Evolutionary conservation across 2,329 filamentous ascomycete species (phyloP).

Genomic region (Polychaeton citri): DNA sequence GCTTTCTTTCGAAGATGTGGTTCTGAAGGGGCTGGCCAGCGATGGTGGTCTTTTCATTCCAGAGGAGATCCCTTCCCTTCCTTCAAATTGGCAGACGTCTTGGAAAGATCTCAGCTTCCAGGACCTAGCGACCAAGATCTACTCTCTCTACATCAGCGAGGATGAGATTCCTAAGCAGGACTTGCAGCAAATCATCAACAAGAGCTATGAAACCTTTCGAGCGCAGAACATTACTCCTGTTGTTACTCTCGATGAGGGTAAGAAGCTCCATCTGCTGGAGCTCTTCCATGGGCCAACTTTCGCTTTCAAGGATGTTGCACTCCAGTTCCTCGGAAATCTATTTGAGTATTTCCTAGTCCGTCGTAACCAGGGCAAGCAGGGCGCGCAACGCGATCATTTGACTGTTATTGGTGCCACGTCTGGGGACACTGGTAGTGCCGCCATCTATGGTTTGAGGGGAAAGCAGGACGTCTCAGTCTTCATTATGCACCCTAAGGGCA

Average conservation of each 20-base stretch:
- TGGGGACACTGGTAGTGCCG: constrained; percentile 83
- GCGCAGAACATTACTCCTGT: constrained; percentile 64
- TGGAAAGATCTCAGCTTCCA: constrained; percentile 71
- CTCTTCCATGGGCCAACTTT: constrained; percentile 94
- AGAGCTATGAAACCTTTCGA: constrained; percentile 84
- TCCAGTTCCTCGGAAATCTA: constrained; percentile 92
- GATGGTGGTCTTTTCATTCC: constrained; percentile 87
- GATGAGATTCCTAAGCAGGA: constrained; percentile 70
- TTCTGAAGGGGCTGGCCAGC: constrained; percentile 73
- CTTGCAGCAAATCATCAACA: constrained; percentile 68
- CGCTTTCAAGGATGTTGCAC: constrained; percentile 87
- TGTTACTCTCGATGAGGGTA: constrained; percentile 55
- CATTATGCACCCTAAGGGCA: constrained; percentile 84
- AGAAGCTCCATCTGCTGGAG: constrained; percentile 75
- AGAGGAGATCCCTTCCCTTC: constrained; percentile 58
- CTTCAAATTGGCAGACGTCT: constrained; percentile 47
- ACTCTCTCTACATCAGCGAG: constrained; percentile 75
- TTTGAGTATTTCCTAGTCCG: constrained; percentile 78
- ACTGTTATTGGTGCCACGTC: constrained; percentile 79
- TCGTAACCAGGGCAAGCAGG: constrained; percentile 56
- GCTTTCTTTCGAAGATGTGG: constrained; percentile 83
- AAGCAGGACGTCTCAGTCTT: constrained; percentile 97
- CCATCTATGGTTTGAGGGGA: constrained; percentile 85
- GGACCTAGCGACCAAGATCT: constrained; percentile 71
- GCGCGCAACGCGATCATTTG: constrained; percentile 60